Evolutionary conservation across 169 alveolate genomes (phyloP), one percentile per base, ranked within the genome.

Genomic region (Plasmodium ovale): DNA sequence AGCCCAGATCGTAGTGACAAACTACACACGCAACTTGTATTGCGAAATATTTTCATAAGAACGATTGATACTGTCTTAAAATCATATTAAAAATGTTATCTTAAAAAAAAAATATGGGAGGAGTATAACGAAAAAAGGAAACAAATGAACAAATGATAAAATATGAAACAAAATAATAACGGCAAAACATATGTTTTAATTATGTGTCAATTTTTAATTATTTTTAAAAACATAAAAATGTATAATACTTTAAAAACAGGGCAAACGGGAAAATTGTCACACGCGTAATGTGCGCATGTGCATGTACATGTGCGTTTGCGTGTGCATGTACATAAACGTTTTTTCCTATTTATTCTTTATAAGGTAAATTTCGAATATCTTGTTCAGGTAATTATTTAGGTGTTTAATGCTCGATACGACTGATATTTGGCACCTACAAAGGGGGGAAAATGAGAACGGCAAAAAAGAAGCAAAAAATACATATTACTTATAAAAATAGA

Each of bases 401-500:
- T 64, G 89, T 31, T 58, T 79, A 19, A 79, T 51, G 47, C 62
- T 79, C 19, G 89, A 49, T 5, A 79, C 82, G 16, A 79, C 89
- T n/a, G 89, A 79, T 54, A 79, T 79, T 14, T 79, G 89, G 31
- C 89, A 79, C 60, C 89, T 79, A 27, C 29, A 69, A 10, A 54
- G 6, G 37, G 19, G 37, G 16, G 59, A 16, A 65, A 65, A 65
- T 1, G 19, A 31, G 23, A 19, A 23, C 3, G 23, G 9, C 5
- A 59, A 29, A 44, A 49, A 49, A 44, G 31, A 69, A 44, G 6
- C 9, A 68, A 68, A 47, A 47, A 47, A 68, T 14, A 3, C 19
- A 16, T n/a, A n/a, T n/a, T 1, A 16, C 16, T 37, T 0, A 44
- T n/a, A 19, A 10, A 12, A 53, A 51, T 68, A 1, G n/a, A 44